Base-by-base conservation (phyloP, 106 monocot species). In the Apostasia shenzhenica region DNA sequence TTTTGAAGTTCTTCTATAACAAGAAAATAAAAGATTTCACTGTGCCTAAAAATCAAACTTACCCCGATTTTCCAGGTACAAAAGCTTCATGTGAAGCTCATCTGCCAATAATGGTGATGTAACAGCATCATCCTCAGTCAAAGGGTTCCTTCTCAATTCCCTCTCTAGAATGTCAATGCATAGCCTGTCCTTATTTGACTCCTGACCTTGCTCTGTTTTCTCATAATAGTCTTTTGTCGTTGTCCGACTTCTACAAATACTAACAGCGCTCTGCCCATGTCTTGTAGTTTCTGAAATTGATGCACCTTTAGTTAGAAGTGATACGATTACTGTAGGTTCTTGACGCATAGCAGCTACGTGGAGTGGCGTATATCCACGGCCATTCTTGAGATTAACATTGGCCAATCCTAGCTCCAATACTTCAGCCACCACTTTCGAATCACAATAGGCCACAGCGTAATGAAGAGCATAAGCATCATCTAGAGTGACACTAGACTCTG, bases 61-160 rank as follows among this genome's bases (percentile, higher is more conserved):
- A 92, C 95, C 95, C 89, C 95, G 88, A 54, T 97, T 89, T 77
- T 97, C 95, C 55, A 97, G 68, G 56, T 97, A 89, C 14, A 89
- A 67, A 66, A 97, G 89, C 13, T 89, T 92, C 78, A 85, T 81
- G 48, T 89, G 86, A 48, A 97, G 75, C 69, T 85, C 75, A 46
- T 89, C 92, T 8, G 86, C 79, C 57, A 86, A 71, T 43, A 86
- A 69, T 8, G 86, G 89, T 39, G 92, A 97, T 11, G 82, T 62
- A 9, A 85, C 68, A 1, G 79, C 68, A 13, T 92, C 84, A 63
- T 89, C 86, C 2, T 63, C 76, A 54, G 57, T 63, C 41, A 81
- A 60, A 0, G 89, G 86, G 37, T 81, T 88, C 53, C 84, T 81
- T 71, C 63, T 84, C 51, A 97, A 73, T 72, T 92, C 95, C 65